These are phyloP conservation scores for Botrytis cinerea DNA, from an alignment of 2,329 filamentous ascomycete species.

Conservation along the genomic window DNA sequence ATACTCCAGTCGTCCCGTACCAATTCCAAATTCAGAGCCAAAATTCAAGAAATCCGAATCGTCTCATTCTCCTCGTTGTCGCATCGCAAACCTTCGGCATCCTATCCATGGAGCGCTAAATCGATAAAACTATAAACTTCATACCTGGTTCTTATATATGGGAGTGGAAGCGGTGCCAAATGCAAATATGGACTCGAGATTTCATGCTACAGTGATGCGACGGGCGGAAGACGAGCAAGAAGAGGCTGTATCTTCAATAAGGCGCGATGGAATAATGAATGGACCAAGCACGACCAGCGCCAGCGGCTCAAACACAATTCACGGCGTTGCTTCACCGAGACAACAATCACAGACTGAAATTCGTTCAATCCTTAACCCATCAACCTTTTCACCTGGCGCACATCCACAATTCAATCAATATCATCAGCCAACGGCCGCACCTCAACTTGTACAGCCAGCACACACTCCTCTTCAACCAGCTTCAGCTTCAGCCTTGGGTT, in stretches of 20 bases:
- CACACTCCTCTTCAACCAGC: slow-evolving; percentile 35
- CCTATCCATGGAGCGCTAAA: slow-evolving; percentile 35
- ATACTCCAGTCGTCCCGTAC: slow-evolving; percentile 3
- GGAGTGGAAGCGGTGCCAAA: slow-evolving; percentile 28
- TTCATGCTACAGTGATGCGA: slow-evolving; percentile 41
- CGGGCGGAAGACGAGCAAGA: slow-evolving; percentile 33
- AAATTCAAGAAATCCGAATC: background rate
- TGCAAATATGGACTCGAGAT: slow-evolving; percentile 37
- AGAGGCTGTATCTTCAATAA: slow-evolving; percentile 4
- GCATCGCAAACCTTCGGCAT: slow-evolving; percentile 19
- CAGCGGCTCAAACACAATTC: slow-evolving; percentile 14
- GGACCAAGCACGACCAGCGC: slow-evolving; percentile 18
- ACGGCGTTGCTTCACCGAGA: slow-evolving; percentile 16
- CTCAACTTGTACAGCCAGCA: slow-evolving; percentile 33
- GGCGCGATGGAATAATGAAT: slow-evolving; percentile 28
- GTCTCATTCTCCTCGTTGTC: background rate
- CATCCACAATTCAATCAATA: slow-evolving; percentile 40
- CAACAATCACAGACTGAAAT: slow-evolving; percentile 21
- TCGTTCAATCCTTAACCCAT: slow-evolving; percentile 20
- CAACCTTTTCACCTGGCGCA: slow-evolving; percentile 29
- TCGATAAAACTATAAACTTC: slow-evolving; percentile 19
- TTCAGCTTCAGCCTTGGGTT: slow-evolving; percentile 29
- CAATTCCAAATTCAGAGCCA: background rate
- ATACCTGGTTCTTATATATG: slow-evolving; percentile 22
- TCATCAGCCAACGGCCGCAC: slow-evolving; percentile 34